These are phyloP conservation scores for Pyrenochaeta sp. DNA, from an alignment of 2,329 filamentous ascomycete genomes.

Conservation along the genomic window DNA sequence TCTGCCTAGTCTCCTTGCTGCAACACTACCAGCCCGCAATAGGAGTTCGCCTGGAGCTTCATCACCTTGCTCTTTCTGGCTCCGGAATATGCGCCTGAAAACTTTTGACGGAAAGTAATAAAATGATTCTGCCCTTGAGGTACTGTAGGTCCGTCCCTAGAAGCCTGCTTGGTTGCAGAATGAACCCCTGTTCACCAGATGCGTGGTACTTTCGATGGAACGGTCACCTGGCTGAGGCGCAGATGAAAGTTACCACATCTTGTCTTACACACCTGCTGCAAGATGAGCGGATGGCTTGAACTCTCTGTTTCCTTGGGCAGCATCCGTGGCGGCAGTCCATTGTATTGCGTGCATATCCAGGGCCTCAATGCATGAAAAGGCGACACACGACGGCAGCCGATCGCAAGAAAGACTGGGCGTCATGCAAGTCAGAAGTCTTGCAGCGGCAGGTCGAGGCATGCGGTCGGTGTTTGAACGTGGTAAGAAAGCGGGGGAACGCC, in stretches of 20 bases:
- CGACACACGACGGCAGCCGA: conserved; percentile 21
- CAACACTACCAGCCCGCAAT: background rate
- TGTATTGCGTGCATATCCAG: conserved; percentile 32
- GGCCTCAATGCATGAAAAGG: conserved; percentile 30
- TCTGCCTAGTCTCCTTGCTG: background rate
- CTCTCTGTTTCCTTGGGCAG: conserved; percentile 21
- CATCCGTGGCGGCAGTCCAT: conserved; percentile 16
- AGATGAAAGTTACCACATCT: background rate
- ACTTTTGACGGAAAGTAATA: background rate
- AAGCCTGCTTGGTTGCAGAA: conserved; percentile 4
- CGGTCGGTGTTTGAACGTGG: conserved; percentile 39
- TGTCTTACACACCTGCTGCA: conserved; percentile 8
- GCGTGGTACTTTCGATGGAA: conserved; percentile 2
- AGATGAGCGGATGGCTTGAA: conserved; percentile 23
- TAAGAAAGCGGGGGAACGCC: conserved; percentile 48
- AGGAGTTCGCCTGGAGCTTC: background rate
- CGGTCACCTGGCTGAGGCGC: conserved; percentile 6
- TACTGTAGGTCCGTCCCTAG: background rate
- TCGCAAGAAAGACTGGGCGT: conserved; percentile 37
- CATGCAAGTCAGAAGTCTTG: conserved; percentile 46
- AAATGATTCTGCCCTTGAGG: conserved; percentile 2
- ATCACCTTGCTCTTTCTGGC: conserved; percentile 2
- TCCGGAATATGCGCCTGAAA: background rate
- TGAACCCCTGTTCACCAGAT: conserved; percentile 11
- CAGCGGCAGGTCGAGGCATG: conserved; percentile 29